Base-by-base conservation (phyloP, 192 early-diverging fungal genomes). In the Helicostylum pulchrum region DNA sequence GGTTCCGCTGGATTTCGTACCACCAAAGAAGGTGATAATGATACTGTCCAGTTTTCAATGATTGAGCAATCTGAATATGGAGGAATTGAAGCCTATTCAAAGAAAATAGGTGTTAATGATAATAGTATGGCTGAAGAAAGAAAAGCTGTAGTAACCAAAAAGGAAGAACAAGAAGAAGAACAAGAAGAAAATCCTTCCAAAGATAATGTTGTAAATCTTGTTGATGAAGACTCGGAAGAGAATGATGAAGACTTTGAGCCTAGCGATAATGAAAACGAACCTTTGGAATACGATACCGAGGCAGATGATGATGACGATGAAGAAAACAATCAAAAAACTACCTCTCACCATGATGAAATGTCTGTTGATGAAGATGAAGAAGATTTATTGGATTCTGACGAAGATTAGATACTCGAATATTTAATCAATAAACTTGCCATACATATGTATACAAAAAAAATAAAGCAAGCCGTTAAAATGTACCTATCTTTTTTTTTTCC, bases 11-110 rank as follows among this genome's bases (percentile, higher is more conserved):
- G 32, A 2, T 31, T 46, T 7, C 30, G 15, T 15, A 26, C 23
- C 2, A 60, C 49, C 10, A 23, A 49, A 15, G 61, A 50, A 34
- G 51, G 59, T 9, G 39, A 59, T n/a, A 47, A 57, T 14, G 36
- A 70, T 2, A 26, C 53, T 5, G 43, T 64, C 3, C 63, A 71
- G 30, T 79, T 79, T 36, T 63, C 62, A 7, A 75, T 79, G 77
- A 73, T 79, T 17, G 70, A 72, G n/a, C 66, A 76, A 39, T 58
- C 77, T 3, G 77, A 79, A 23, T 79, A 73, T 65, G 61, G 48
- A n/a, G 64, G 53, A 6, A 79, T 79, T 30, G 66, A 70, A 21
- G 32, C 7, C 0, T 79, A 79, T 26, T 76, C 73, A 32, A 65
- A 70, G 51, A 68, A 45, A 30, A 39, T 56, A 10, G 45, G 51